Base-by-base conservation (phyloP, 2,329 filamentous ascomycete species). In the Arthrocladium fulminans region DNA sequence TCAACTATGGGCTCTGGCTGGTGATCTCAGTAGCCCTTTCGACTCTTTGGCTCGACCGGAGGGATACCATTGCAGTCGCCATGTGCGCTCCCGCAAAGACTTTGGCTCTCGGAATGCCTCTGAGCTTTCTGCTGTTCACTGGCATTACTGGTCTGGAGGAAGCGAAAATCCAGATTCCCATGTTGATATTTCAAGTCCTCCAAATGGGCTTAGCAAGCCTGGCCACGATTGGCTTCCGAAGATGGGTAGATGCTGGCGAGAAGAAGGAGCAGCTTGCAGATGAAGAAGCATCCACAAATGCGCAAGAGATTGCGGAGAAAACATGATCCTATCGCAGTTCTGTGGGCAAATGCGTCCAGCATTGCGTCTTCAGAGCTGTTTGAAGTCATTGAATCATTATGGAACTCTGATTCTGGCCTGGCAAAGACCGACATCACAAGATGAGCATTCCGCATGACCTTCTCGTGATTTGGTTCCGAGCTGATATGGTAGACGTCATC, bases 21-120 rank as follows among this genome's bases (percentile, higher is more conserved):
- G 65, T 71, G 1, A 72, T 85, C 9, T 84, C 80, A 51, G 78
- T 77, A 54, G 69, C 68, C 30, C 69, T 78, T 1, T 73, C 73
- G 1, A 62, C 74, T 2, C 63, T 72, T 29, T 77, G 73, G 57
- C 71, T 84, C 61, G 66, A 73, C 0, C 74, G 74, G 30, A 73
- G 76, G 50, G 79, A 86, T 57, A 76, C 82, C 0, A 76, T 86
- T 43, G 81, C 84, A 0, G 77, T 85, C 12, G 86, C 82, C 56
- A 86, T 86, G 63, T 86, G 82, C 57, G 81, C 79, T 22, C 81
- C 83, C 0, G 83, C 83, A 12, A 88, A 88, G 64, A 85, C 83
- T 2, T 81, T 82, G 1, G 80, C 78, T 2, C 70, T 87, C 49
- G 82, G 83, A 0, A 83, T 87, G 6, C 83, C 83, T 0, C 61